A percentile compares a stretch with the other conserved stretches of the same genome.
Conservation (phyloP, 768 basidiomycete species). For the Lactarius vividus region DNA sequence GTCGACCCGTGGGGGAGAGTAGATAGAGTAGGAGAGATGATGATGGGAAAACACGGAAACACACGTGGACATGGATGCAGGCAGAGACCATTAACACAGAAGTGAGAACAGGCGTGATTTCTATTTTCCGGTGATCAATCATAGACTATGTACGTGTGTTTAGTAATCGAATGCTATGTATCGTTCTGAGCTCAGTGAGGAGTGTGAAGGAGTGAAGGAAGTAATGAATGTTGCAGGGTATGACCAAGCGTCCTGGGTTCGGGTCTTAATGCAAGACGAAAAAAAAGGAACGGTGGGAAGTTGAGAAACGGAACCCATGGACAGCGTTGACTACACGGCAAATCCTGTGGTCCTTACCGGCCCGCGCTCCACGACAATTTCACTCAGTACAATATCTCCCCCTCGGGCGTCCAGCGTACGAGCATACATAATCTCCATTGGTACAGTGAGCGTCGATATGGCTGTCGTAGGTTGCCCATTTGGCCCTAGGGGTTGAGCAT, state of each 20-base stretch:
- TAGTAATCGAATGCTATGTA: too few species aligned
- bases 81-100: too few species aligned
- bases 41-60: too few species aligned
- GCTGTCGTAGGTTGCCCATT: background rate
- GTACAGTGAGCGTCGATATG: constrained; percentile 12
- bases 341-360: background rate
- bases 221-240: background rate
- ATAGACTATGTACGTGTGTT: too few species aligned
- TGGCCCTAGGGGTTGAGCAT: background rate
- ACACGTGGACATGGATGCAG: too few species aligned
- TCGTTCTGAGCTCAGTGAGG: too few species aligned
- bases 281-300: too few species aligned
- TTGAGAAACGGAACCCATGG: background rate
- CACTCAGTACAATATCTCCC: background rate
- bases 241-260: background rate
- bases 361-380: too few species aligned
- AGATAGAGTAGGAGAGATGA: too few species aligned
- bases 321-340: background rate
- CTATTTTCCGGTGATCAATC: too few species aligned
- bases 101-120: too few species aligned
- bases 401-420: background rate
- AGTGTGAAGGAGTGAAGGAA: background rate
- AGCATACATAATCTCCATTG: background rate
- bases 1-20: too few species aligned
- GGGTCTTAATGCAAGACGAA: background rate